Base-by-base conservation (phyloP, 352 stramenopile species). In the Phytopythium kandeliae region DNA sequence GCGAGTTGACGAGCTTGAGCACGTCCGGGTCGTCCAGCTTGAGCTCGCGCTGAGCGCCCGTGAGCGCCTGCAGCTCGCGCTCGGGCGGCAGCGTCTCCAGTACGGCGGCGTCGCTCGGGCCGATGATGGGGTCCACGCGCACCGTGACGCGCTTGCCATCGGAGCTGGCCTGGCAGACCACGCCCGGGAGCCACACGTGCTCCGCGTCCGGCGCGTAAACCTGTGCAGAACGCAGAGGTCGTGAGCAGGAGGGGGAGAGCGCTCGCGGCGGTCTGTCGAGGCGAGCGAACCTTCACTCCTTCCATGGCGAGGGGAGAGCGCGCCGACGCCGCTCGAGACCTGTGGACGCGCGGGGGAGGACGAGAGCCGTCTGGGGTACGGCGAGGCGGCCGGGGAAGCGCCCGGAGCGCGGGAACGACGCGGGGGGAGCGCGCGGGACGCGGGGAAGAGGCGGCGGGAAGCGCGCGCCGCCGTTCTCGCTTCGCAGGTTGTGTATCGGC, bases 161-260 rank as follows among this genome's bases (percentile, higher is more conserved):
- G 24, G 46, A 58, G 30, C 54, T 65, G 35, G 70, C 65, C 40
- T 78, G 69, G 48, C 69, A 78, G 33, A 94, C 74, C 10, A 90
- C 78, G 28, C 71, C 83, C 2, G 83, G 83, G n/a, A 94, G 67
- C 84, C 84, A 94, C 36, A 94, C 74, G 50, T 75, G 75, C 25
- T 63, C 67, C 17, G 87, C 77, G 30, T 94, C 84, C 8, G 81
- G 84, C 41, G 92, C 82, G 55, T 89, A 94, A n/a, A n/a, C n/a
- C n/a, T n/a, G n/a, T n/a, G n/a, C n/a, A n/a, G n/a, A n/a, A n/a
- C n/a, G n/a, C n/a, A n/a, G n/a, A n/a, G n/a, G n/a, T n/a, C n/a
- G n/a, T n/a, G n/a, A n/a, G n/a, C n/a, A n/a, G n/a, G n/a, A n/a
- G n/a, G n/a, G n/a, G n/a, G n/a, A n/a, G n/a, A n/a, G n/a, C n/a